Base-by-base conservation (phyloP, 495 filamentous ascomycete species). In the Xylaria scruposa region DNA sequence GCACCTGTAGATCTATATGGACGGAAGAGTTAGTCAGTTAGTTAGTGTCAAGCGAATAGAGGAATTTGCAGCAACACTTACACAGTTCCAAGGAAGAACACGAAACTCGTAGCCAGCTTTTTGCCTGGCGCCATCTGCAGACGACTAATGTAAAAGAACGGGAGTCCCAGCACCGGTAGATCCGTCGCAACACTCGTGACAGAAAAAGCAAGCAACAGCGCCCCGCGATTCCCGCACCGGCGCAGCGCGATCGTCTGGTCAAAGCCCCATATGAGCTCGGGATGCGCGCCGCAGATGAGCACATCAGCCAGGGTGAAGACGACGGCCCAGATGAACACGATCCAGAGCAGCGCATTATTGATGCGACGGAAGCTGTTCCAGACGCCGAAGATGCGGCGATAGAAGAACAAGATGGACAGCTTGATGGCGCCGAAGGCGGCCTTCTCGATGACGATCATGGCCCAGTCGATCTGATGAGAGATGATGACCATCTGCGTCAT, bases 181-280 rank as follows among this genome's bases (percentile, higher is more conserved):
- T 68, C 66, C 17, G 66, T 68, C 24, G 66, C 66, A 36, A 68
- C 66, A 29, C 66, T 68, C 21, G 66, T 68, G 54, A 68, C 66
- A 17, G 66, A 68, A 13, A 68, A 68, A 15, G 66, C 66, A 1
- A 68, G 66, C 21, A 68, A 8, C 40, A 68, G 66, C 21, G 66
- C 66, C 21, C 66, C 66, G 13, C 66, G 66, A 19, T 68, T 68
- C 15, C 66, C 66, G 66, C 66, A 68, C 10, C 66, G n/a, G 13
- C 33, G 51, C 36, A 68, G 40, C 13, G 66, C 51, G 6, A 68
- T n/a, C 3, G 66, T 68, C 66, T 68, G 66, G 9, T 68, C 66
- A 24, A 44, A 68, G 42, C 51, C 66, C 66, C 66, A 68, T 1
- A 59, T 68, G 17, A 68, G 66, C 54, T 68, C 66, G 5, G 66